Base-by-base conservation (phyloP, 2,329 filamentous ascomycete species). In the Calonectria hongkongensis region DNA sequence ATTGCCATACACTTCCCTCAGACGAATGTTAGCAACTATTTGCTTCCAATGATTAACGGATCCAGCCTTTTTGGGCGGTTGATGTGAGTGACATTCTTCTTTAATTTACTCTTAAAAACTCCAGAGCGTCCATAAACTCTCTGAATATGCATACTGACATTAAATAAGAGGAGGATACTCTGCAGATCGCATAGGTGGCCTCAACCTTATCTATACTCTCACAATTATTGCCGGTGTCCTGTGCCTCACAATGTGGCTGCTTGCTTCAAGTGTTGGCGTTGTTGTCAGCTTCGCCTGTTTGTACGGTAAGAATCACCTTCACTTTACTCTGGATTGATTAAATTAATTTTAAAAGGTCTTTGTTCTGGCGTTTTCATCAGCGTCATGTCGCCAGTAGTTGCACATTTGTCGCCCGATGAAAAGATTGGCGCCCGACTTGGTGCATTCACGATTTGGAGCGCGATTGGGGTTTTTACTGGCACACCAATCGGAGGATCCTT, bases 321-420 rank as follows among this genome's bases (percentile, higher is more conserved):
- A 13, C 13, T 6, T 28, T 18, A 7, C 21, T n/a, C 16, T 21
- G 10, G 27, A n/a, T 10, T 15, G 9, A 10, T 15, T 13, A 18
- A 56, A 21, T n/a, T 36, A 15, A 56, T 18, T 2, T 10, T 21
- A 8, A 2, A 3, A 56, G 51, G 51, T 21, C 10, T 56, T 9
- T 56, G 51, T 16, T 56, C 51, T 39, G 51, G 51, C n/a, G 9
- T 56, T 56, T 56, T 56, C 30, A 56, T 56, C 30, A 56, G 51
- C 15, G 51, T 56, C 30, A 56, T 56, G 51, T 56, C 51, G 5
- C 51, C 51, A 21, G 51, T 56, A 8, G 51, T 56, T 36, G 51
- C 51, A 2, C 51, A 56, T 12, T 36, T 56, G 13, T 56, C 51
- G 3, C 51, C 51, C 9, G 51, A 56, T 21, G 51, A 56, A 16